Base-by-base conservation (phyloP, 2,329 filamentous ascomycete species). In the Hymenoscyphus occultus region DNA sequence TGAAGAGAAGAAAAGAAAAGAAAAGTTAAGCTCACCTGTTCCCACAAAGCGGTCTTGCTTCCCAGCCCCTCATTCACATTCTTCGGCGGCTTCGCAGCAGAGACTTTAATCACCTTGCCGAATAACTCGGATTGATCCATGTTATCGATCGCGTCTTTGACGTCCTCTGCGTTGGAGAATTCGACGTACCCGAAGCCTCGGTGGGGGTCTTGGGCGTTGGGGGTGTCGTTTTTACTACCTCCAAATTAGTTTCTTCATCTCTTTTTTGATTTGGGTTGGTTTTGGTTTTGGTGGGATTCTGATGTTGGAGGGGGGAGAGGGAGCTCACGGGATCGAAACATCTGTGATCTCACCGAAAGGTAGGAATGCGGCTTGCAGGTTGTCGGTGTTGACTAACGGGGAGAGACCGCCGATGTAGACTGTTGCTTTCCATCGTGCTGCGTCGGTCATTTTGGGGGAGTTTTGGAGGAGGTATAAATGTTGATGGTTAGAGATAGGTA, bases 81-180 rank as follows among this genome's bases (percentile, higher is more conserved):
- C 82, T 97, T 97, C 68, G 95, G 92, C 39, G 92, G 87, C 78
- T 97, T 99, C 56, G 96, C 96, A 63, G 90, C 86, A 56, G 92
- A 93, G 61, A 98, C 94, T 77, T 93, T 97, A 76, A 99, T 90
- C 14, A 95, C 89, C 66, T 92, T 87, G 12, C 95, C 96, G 76
- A 94, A 98, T 57, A 99, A 85, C 79, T 98, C 94, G 67, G 93
- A 90, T 77, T 97, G 93, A 76, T 99, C 92, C 94, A 99, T 98
- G 76, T 99, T 99, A 82, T 98, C 93, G 77, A 99, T 97, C 60
- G 95, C 95, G 78, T 98, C 94, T 74, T 89, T 89, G 35, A 93
- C 94, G 78, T 99, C 95, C 64, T 89, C 86, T 13, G 87, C 84
- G 64, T 92, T 85, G 73, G 97, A 93, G 74, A 91, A 99, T 75